A percentile compares a stretch with the other conserved stretches of the same genome.
Conservation (phyloP, 2,329 filamentous ascomycete species). For the Phialemoniopsis sp. region DNA sequence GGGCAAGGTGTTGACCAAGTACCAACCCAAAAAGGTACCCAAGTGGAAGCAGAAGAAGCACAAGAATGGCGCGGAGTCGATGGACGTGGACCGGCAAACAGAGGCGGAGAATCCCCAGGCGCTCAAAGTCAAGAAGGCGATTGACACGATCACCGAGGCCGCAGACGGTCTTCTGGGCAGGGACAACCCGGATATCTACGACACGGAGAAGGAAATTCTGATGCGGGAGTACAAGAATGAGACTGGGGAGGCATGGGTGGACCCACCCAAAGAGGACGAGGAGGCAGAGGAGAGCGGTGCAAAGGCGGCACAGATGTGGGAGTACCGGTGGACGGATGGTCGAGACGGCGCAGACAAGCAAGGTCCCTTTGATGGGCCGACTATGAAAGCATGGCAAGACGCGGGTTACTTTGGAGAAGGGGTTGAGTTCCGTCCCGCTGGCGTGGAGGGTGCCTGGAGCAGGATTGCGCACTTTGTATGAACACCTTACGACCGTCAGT, state of each 20-base stretch:
- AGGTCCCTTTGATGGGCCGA: slow-evolving; percentile 79
- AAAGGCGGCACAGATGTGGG: slow-evolving; percentile 57
- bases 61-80: slow-evolving; percentile 38
- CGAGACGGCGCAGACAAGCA: slow-evolving; percentile 75
- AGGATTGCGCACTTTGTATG: slow-evolving; percentile 28
- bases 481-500: slow-evolving; percentile 2
- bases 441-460: slow-evolving; percentile 51
- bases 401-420: slow-evolving; percentile 91
- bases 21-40: slow-evolving; percentile 54
- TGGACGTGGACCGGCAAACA: slow-evolving; percentile 74
- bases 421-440: slow-evolving; percentile 69
- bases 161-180: slow-evolving; percentile 82
- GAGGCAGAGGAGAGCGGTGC: slow-evolving; percentile 18
- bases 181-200: slow-evolving; percentile 87
- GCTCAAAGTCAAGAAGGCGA: slow-evolving; percentile 62
- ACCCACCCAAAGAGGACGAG: slow-evolving; percentile 27
- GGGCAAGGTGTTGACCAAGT: slow-evolving; percentile 61
- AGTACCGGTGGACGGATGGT: slow-evolving; percentile 89
- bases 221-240: slow-evolving; percentile 80
- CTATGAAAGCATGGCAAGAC: slow-evolving; percentile 88
- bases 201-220: slow-evolving; percentile 78
- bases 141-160: slow-evolving; percentile 81
- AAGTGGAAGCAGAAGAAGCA: slow-evolving; percentile 68
- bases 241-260: slow-evolving; percentile 79
- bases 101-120: slow-evolving; percentile 66